Percentiles rank a stretch among this genome's conserved stretches.
phyloP scores from a whole-genome alignment of 2,329 filamentous ascomycete genomes.

The Pseudocercospora fijiensis region DNA sequence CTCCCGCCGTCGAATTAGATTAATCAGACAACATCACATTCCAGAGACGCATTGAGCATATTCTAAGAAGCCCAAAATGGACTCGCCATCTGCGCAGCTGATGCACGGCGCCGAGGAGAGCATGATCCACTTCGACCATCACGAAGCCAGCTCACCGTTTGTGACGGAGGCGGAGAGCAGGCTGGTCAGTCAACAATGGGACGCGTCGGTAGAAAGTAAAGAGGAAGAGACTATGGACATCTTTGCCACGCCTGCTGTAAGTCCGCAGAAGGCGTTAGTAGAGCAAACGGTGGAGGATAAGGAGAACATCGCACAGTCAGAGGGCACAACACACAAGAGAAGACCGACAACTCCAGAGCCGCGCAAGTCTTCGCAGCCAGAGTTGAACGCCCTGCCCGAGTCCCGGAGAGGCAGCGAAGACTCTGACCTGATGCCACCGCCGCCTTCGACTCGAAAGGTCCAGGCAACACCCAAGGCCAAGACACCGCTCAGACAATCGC shows the following conservation, averaged over 20 bases:
- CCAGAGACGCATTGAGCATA: not conserved
- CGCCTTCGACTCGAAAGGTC: slow-evolving; percentile 30
- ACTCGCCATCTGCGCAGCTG: slow-evolving; percentile 22
- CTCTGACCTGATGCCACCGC: slow-evolving; percentile 36
- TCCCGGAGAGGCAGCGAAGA: slow-evolving; percentile 30
- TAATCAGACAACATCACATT: not conserved
- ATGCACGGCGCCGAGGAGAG: slow-evolving; percentile 22
- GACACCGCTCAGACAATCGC: slow-evolving; percentile 30
- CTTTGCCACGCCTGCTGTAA: slow-evolving; percentile 22
- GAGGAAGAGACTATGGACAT: slow-evolving; percentile 23
- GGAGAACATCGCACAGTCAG: slow-evolving; percentile 33
- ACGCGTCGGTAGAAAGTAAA: slow-evolving; percentile 21
- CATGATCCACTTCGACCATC: slow-evolving; percentile 36
- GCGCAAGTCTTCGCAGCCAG: slow-evolving; percentile 19
- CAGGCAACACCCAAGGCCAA: slow-evolving; percentile 29
- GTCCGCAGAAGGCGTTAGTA: slow-evolving; percentile 8
- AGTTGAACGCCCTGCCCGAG: slow-evolving; percentile 13
- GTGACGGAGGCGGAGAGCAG: slow-evolving; percentile 45
- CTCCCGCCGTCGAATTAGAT: slow-evolving; percentile 6
- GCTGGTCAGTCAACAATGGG: slow-evolving; percentile 35
- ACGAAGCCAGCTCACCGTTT: slow-evolving; percentile 49
- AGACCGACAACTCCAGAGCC: slow-evolving; percentile 30
- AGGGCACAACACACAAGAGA: slow-evolving; percentile 27
- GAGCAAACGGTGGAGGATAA: slow-evolving; percentile 31
- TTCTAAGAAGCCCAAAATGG: slow-evolving; percentile 21